A percentile compares a stretch with the other conserved stretches of the same genome.
These are phyloP conservation scores for Dioscorea alata DNA, from an alignment of 106 monocot species.

Conservation along the genomic window DNA sequence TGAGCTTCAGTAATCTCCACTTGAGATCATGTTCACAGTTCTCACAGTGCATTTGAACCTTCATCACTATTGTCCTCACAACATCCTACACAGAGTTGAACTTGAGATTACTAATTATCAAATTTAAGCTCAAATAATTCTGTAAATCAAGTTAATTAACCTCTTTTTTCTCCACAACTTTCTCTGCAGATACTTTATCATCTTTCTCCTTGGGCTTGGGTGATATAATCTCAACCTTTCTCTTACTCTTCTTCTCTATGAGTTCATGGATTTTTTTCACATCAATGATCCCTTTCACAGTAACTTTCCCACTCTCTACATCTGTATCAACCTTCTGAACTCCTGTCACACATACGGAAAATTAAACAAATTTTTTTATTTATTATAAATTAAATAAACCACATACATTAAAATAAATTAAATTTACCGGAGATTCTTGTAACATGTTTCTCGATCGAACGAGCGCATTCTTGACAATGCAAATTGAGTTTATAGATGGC, in stretches of 20 bases:
- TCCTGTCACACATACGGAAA: constrained; percentile 23
- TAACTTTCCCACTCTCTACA: constrained; percentile 43
- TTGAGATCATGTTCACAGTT: constrained; percentile 51
- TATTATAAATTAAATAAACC: background rate
- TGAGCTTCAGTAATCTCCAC: constrained; percentile 46
- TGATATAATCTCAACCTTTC: constrained; percentile 56
- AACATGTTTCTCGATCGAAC: constrained; percentile 36
- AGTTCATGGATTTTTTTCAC: constrained; percentile 40
- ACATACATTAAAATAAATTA: no score
- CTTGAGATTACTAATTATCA: no score
- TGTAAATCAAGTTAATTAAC: constrained; percentile 5
- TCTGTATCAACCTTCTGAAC: constrained; percentile 65
- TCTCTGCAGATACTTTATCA: background rate
- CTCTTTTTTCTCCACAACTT: constrained; percentile 39
- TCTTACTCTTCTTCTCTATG: constrained; percentile 42
- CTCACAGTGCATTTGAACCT: constrained; percentile 67
- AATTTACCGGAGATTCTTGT: constrained; percentile 25
- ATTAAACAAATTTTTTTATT: background rate
- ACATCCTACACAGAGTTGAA: constrained; percentile 10
- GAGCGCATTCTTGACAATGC: constrained; percentile 63
- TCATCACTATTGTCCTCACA: constrained; percentile 50
- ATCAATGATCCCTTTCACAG: constrained; percentile 59
- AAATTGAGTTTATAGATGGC: constrained; percentile 70
- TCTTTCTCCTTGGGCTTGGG: constrained; percentile 42
- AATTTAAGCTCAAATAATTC: no score